Conservation (phyloP, 164 flowering plant genomes). For the Echeveria elegans region DNA sequence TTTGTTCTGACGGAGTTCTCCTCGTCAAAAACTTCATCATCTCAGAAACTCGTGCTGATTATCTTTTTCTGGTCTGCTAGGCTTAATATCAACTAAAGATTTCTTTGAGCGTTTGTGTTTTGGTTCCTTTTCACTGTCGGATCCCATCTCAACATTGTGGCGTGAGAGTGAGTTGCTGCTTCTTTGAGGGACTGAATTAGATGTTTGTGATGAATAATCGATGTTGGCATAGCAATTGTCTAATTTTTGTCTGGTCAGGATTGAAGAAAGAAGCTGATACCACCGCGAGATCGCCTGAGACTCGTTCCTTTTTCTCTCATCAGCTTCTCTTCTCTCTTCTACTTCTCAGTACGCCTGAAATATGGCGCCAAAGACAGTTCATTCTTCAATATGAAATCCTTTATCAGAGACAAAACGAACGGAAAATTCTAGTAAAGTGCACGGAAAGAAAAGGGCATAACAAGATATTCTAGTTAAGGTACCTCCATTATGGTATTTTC, state of each 20-base stretch:
- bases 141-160: constrained; percentile 4
- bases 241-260: constrained; percentile 74
- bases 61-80: constrained; percentile 16
- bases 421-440: background rate
- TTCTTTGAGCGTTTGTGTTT: constrained; percentile 9
- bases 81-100: constrained; percentile 8
- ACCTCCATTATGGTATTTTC: constrained; percentile 82
- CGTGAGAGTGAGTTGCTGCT: background rate
- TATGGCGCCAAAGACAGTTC: constrained; percentile 7
- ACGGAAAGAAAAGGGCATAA: background rate
- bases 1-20: constrained; percentile 42
- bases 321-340: constrained; percentile 60
- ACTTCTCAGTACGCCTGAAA: constrained; percentile 80
- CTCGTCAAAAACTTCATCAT: constrained; percentile 48
- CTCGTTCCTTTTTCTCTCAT: constrained; percentile 70
- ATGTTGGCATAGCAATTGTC: constrained; percentile 37
- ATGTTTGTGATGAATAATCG: constrained; percentile 15
- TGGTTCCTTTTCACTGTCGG: constrained; percentile 11
- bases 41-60: constrained; percentile 75
- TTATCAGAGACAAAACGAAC: background rate
- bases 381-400: background rate
- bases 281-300: constrained; percentile 62
- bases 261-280: constrained; percentile 94
- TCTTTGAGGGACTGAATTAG: constrained; percentile 8
- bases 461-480: constrained; percentile 2